Conservation (phyloP, 352 stramenopile species). For the Elongisporangium anandrum region DNA sequence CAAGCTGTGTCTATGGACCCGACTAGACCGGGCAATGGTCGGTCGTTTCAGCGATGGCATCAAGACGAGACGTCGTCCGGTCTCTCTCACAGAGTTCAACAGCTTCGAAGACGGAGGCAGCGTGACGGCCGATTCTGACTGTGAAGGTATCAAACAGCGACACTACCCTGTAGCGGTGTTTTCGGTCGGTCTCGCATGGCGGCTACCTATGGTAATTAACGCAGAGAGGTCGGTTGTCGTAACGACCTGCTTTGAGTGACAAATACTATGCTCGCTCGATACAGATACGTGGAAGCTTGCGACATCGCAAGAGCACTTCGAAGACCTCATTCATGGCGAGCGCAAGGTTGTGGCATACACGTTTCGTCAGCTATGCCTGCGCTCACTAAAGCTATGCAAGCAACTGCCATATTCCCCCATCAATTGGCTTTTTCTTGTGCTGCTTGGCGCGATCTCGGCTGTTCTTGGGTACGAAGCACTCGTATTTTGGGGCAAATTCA, state of each 20-base stretch:
- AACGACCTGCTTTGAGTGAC: too few species aligned
- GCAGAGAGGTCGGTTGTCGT: too few species aligned
- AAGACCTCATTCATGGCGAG: constrained; percentile 48
- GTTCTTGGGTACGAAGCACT: constrained; percentile 44
- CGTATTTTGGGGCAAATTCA: too few species aligned
- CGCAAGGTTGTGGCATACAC: constrained; percentile 40
- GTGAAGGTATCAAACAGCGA: background rate
- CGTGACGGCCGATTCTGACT: background rate
- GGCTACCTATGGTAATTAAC: constrained; percentile 23
- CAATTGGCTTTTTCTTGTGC: constrained; percentile 73
- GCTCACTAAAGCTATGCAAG: constrained; percentile 59
- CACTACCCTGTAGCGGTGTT: background rate
- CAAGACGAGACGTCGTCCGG: background rate
- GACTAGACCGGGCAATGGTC: background rate
- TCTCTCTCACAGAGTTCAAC: background rate
- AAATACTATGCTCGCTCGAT: too few species aligned
- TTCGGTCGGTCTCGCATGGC: background rate
- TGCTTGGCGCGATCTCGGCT: constrained; percentile 51
- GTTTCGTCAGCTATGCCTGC: constrained; percentile 50
- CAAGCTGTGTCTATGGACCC: background rate
- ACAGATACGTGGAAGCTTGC: constrained; percentile 70
- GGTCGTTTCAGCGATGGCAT: background rate
- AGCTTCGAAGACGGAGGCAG: background rate
- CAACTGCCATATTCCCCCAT: constrained; percentile 79
- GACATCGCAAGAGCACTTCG: constrained; percentile 61